Conservation (phyloP, 306 rosid genomes). For the Inga oerstediana region DNA sequence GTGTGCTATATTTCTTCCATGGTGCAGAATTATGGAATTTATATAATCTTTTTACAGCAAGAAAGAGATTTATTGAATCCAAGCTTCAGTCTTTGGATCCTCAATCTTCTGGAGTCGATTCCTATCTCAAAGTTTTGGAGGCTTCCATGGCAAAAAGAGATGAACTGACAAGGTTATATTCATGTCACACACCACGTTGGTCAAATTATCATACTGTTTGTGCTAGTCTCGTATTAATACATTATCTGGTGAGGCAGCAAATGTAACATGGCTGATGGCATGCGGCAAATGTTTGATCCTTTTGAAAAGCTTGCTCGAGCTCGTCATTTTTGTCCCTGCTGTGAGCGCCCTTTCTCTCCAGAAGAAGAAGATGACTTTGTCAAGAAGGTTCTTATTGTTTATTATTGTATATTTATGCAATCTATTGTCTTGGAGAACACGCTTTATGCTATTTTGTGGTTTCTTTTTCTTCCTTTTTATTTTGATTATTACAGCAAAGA, state of each 20-base stretch:
- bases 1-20: conserved; percentile 14
- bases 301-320: conserved; percentile 95
- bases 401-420: conserved; percentile 26
- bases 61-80: conserved; percentile 80
- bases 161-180: conserved; percentile 66
- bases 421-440: conserved; percentile 20
- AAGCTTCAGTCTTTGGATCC: conserved; percentile 75
- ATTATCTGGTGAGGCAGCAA: conserved; percentile 66
- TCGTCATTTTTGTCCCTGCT: conserved; percentile 90
- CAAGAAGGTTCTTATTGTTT: conserved; percentile 69
- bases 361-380: conserved; percentile 97
- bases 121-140: conserved; percentile 67
- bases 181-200: conserved; percentile 22
- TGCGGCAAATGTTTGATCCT: conserved; percentile 96
- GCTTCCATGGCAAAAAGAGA: conserved; percentile 83
- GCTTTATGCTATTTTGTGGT: conserved; percentile 32
- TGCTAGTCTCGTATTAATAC: conserved; percentile 33
- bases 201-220: conserved; percentile 12
- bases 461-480: conserved; percentile 22
- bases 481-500: conserved; percentile 71
- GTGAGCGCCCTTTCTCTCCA: conserved; percentile 86
- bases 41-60: conserved; percentile 58
- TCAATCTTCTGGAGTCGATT: conserved; percentile 62
- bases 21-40: conserved; percentile 25
- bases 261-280: conserved; percentile 86